These are phyloP conservation scores for Clavispora vitiphila DNA, from an alignment of 805 yeast species.

Conservation along the genomic window DNA sequence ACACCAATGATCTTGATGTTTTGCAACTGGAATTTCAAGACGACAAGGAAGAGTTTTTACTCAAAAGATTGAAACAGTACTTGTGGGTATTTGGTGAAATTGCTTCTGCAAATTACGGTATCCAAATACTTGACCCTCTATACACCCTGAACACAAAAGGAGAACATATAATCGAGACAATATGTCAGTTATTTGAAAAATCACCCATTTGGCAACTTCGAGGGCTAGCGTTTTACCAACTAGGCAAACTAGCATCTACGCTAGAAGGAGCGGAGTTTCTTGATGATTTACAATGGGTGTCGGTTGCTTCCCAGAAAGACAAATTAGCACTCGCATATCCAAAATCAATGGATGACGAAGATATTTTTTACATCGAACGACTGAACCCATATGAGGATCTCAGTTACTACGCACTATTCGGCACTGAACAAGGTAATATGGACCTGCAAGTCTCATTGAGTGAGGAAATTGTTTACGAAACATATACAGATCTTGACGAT, in stretches of 20 bases:
- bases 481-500: constrained; percentile 16
- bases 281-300: constrained; percentile 73
- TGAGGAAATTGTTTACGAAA: constrained; percentile 12
- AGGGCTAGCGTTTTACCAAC: constrained; percentile 71
- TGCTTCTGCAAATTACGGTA: constrained; percentile 69
- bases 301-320: constrained; percentile 1
- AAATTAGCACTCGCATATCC: constrained; percentile 13
- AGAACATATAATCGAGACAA: constrained; percentile 36
- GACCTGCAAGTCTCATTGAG: constrained; percentile 8
- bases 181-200: constrained; percentile 37
- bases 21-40: background rate
- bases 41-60: constrained; percentile 17
- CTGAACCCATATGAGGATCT: constrained; percentile 13
- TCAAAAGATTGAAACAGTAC: constrained; percentile 56
- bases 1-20: background rate
- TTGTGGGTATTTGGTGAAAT: constrained; percentile 87
- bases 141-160: constrained; percentile 18
- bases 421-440: constrained; percentile 7
- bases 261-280: constrained; percentile 78
- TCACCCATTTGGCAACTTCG: constrained; percentile 51
- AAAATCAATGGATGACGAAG: constrained; percentile 9
- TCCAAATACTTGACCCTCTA: constrained; percentile 37
- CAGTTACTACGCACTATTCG: constrained; percentile 10
- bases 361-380: constrained; percentile 10
- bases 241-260: constrained; percentile 72